phyloP scores from a whole-genome alignment of 164 flowering plant genomes.

The Stephania japonica region DNA sequence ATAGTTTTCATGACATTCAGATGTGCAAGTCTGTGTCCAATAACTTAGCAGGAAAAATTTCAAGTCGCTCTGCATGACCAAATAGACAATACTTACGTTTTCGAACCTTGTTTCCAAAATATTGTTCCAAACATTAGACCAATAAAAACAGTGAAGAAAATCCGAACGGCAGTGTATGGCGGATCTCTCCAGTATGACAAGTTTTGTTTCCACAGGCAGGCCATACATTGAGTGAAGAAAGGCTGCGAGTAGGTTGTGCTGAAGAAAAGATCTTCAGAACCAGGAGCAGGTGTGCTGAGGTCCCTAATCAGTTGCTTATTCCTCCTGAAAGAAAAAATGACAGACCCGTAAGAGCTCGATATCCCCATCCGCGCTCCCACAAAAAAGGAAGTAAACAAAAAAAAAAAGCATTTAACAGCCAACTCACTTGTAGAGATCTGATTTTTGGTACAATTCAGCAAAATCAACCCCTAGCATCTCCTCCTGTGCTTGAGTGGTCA shows the following conservation, averaged over 20 bases:
- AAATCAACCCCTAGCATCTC: conserved; percentile 22
- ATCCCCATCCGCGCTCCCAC: background rate
- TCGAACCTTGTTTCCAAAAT: conserved; percentile 33
- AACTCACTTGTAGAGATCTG: conserved; percentile 21
- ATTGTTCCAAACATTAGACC: conserved; percentile 35
- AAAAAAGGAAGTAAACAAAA: background rate
- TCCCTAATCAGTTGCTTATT: conserved; percentile 32
- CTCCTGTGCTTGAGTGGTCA: conserved; percentile 23
- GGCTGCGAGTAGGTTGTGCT: conserved; percentile 27
- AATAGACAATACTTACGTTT: conserved; percentile 19
- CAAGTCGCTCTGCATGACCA: background rate
- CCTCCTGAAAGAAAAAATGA: conserved; percentile 20
- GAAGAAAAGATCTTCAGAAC: conserved; percentile 31
- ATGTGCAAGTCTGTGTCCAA: background rate
- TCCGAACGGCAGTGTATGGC: conserved; percentile 27
- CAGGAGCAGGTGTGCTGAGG: conserved; percentile 27
- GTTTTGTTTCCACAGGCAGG: conserved; percentile 42
- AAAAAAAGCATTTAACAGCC: background rate
- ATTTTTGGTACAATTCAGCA: conserved; percentile 22
- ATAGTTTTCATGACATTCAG: background rate
- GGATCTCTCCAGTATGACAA: conserved; percentile 39
- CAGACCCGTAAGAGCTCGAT: background rate
- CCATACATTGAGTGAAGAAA: conserved; percentile 26
- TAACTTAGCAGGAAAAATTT: background rate
- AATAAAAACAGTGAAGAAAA: conserved; percentile 24